A percentile compares a stretch with the other conserved stretches of the same genome.
These are phyloP conservation scores for Sclerotinia sclerotiorum DNA, from an alignment of 2,329 filamentous ascomycete genomes.

Conservation along the genomic window DNA sequence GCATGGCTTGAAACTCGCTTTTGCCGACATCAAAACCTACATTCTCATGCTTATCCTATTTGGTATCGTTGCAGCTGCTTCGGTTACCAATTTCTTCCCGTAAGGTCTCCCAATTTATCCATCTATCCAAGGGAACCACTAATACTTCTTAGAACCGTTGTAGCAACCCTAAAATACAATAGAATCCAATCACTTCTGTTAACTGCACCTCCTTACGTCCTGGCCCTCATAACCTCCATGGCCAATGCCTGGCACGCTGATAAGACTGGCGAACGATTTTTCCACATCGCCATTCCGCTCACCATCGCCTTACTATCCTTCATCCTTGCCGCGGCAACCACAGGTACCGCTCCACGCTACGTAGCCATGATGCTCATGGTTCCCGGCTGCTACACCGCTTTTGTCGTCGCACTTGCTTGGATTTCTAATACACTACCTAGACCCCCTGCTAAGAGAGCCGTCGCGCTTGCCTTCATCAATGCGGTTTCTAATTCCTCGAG, in stretches of 20 bases:
- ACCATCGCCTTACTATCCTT: conserved; percentile 62
- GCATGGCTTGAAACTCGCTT: conserved; percentile 52
- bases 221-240: conserved; percentile 61
- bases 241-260: conserved; percentile 70
- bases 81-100: conserved; percentile 68
- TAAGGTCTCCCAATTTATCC: conserved; percentile 41
- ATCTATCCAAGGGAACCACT: neutral
- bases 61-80: conserved; percentile 56
- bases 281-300: conserved; percentile 64
- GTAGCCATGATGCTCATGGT: conserved; percentile 73
- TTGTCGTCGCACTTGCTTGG: conserved; percentile 70
- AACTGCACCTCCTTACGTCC: conserved; percentile 64
- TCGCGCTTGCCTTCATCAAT: conserved; percentile 75
- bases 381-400: conserved; percentile 62
- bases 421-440: conserved; percentile 74
- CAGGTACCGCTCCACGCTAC: conserved; percentile 60
- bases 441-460: conserved; percentile 62
- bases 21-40: conserved; percentile 54
- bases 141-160: conserved; percentile 56
- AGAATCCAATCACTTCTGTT: conserved; percentile 61
- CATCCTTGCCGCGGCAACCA: conserved; percentile 66
- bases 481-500: conserved; percentile 63
- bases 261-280: conserved; percentile 67
- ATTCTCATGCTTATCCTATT: conserved; percentile 46
- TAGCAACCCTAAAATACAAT: conserved; percentile 64